These are phyloP conservation scores for Isoetes taiwanensis DNA, from an alignment of 75 land plant genomes.

Conservation along the genomic window DNA sequence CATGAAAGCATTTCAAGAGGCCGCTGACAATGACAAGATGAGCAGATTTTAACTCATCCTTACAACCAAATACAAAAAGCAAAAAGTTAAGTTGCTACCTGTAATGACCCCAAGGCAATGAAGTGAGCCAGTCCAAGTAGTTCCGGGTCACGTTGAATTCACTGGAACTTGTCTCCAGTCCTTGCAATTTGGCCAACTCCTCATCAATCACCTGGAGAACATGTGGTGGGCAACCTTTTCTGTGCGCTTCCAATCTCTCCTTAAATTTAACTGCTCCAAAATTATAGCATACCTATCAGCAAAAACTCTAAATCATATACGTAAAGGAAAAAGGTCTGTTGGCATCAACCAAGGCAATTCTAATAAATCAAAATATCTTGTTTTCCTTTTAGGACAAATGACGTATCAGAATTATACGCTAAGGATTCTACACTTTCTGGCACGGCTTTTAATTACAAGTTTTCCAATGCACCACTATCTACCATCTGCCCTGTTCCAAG, in stretches of 20 bases:
- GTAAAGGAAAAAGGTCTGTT: no score
- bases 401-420: no score
- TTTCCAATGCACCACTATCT: no score
- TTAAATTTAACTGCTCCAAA: constrained; percentile 66
- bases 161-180: constrained; percentile 92
- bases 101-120: constrained; percentile 90
- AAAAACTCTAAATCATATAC: no score
- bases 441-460: no score
- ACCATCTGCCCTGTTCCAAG: no score
- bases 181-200: constrained; percentile 79
- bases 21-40: neutral
- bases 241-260: constrained; percentile 75
- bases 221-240: constrained; percentile 67
- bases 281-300: no score
- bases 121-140: constrained; percentile 95
- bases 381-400: no score
- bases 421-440: no score
- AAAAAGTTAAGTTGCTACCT: constrained; percentile 35
- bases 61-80: neutral
- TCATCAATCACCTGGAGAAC: constrained; percentile 97
- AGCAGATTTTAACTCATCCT: neutral
- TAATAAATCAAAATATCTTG: no score
- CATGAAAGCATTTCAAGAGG: neutral
- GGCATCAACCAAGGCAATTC: no score
- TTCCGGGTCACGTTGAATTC: constrained; percentile 98